Evolutionary conservation across 2,329 filamentous ascomycete species (phyloP).

Genomic region (Colletotrichum kahawae): DNA sequence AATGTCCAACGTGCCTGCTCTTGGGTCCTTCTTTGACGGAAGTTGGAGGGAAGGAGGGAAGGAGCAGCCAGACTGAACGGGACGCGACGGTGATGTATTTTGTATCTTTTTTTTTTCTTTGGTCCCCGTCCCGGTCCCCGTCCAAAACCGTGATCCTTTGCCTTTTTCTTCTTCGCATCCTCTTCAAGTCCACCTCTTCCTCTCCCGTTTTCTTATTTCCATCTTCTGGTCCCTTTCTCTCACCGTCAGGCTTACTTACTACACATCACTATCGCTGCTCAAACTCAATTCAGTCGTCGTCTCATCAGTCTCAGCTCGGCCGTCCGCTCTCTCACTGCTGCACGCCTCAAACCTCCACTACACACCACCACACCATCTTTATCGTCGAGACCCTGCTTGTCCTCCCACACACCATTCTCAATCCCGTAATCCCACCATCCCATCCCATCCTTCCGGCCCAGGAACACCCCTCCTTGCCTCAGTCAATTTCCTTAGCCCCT

Average conservation of each 20-base stretch:
- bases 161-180: neutral
- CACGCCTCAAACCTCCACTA: neutral
- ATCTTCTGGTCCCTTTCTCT: neutral
- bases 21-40: neutral
- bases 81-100: neutral
- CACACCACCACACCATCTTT: neutral
- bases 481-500: neutral
- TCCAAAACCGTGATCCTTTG: neutral
- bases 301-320: neutral
- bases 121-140: neutral
- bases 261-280: neutral
- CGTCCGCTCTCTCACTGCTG: neutral
- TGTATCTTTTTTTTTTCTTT: neutral
- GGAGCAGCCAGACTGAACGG: neutral
- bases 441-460: neutral
- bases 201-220: neutral
- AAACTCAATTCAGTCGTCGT: neutral
- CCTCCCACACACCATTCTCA: neutral
- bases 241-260: neutral
- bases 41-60: neutral
- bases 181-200: neutral
- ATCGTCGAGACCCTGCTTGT: neutral
- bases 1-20: neutral
- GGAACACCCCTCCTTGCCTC: neutral
- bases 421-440: conserved; percentile 2